Evolutionary conservation across 1,139 yeast genomes (phyloP).

Genomic region (Hyphopichia pseudoburtonii): DNA sequence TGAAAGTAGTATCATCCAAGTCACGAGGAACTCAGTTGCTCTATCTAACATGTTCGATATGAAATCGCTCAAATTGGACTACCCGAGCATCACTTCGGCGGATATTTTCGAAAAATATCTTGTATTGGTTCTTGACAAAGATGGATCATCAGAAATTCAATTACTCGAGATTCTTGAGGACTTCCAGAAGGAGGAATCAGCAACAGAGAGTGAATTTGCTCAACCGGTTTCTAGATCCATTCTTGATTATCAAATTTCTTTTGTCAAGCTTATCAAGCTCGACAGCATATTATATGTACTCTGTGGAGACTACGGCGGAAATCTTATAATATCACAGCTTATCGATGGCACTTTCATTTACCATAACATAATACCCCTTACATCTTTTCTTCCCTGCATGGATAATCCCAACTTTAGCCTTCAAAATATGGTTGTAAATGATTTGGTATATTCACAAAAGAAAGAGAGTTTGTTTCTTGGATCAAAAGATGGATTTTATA

Average conservation of each 20-base stretch:
- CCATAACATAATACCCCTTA: background rate
- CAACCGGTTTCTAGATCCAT: background rate
- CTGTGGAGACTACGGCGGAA: conserved; percentile 24
- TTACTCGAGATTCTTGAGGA: conserved; percentile 2
- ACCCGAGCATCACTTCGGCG: conserved; percentile 15
- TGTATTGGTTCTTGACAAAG: background rate
- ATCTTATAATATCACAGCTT: conserved; percentile 5
- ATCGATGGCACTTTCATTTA: background rate
- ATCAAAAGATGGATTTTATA: conserved; percentile 28
- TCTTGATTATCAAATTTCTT: conserved; percentile 19
- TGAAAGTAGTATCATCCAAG: conserved; percentile 24
- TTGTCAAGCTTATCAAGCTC: conserved; percentile 11
- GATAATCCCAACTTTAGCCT: background rate
- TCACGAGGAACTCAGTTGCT: conserved; percentile 25
- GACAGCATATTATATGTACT: conserved; percentile 7
- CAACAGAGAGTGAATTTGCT: conserved; percentile 5
- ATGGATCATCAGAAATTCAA: background rate
- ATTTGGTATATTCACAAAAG: background rate
- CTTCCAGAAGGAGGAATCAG: background rate
- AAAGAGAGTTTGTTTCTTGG: conserved; percentile 22
- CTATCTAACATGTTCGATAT: conserved; percentile 20
- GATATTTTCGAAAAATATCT: conserved; percentile 13
- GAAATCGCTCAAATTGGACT: conserved; percentile 7
- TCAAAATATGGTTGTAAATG: background rate
- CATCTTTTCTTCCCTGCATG: background rate